Evolutionary conservation across 768 basidiomycete genomes (phyloP), one percentile per base, ranked within the genome.

Genomic region (Leccinum olivaceopallidum): DNA sequence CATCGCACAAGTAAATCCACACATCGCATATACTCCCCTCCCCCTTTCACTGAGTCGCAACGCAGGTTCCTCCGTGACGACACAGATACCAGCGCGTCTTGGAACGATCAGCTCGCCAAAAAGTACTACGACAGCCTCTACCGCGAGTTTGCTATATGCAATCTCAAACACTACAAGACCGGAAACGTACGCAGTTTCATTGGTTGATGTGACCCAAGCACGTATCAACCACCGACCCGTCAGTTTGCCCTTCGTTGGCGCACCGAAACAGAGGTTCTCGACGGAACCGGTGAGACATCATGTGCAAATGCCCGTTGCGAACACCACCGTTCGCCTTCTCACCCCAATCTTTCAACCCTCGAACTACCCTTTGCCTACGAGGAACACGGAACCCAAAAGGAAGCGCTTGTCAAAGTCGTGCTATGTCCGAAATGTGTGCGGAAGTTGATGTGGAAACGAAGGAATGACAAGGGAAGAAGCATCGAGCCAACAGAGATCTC

Each of bases 141-240:
- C 72, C 89, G 93, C 63, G 95, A 98, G 74, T 98, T 88, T 67
- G 93, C 92, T 0, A 79, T 95, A 22, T 94, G 92, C 70, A 94
- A 98, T 75, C 78, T 98, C 61, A 98, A 98, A 77, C 96, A 98
- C 70, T 97, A 92, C 80, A 97, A 94, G 77, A 87, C 90, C 0
- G 92, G 93, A 16, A 89, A 91, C 61, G 94, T 95, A 62, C 63
- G 87, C 71, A 57, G 10, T 51, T 24, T 42, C 39, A 22, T 34
- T 56, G 42, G 30, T 16, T 56, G 32, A 20, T 60, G 24, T 34
- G 30, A 28, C 28, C 0, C 14, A 7, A 8, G 14, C 14, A 3
- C 6, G 14, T 16, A 53, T 61, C 28, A 57, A 47, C 8, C 47
- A 4, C 22, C 49, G 39, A n/a, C 8, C 52, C 18, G 62, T 24